phyloP scores from a whole-genome alignment of 805 yeast genomes.

The Ogataea methanolica region DNA sequence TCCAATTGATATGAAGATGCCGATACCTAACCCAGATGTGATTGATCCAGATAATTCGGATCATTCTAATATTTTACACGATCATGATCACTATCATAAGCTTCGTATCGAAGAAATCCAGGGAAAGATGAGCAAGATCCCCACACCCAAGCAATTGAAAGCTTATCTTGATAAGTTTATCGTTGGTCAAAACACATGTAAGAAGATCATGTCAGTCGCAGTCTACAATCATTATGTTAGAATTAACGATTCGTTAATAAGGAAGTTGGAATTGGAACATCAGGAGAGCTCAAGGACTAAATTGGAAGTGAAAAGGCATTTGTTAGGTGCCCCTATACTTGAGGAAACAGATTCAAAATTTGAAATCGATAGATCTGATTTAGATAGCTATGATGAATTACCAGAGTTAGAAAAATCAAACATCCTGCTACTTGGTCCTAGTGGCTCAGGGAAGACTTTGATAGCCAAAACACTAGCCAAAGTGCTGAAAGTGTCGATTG shows the following conservation, averaged over 20 bases:
- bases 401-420: slow-evolving; percentile 54
- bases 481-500: slow-evolving; percentile 49
- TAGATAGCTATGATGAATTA: slow-evolving; percentile 28
- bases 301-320: background rate
- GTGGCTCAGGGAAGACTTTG: slow-evolving; percentile 59
- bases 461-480: slow-evolving; percentile 52
- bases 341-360: slow-evolving; percentile 2
- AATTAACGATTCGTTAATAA: slow-evolving; percentile 32
- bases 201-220: slow-evolving; percentile 56
- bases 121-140: slow-evolving; percentile 25
- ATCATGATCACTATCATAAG: slow-evolving; percentile 2
- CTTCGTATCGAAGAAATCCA: slow-evolving; percentile 8
- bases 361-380: slow-evolving; percentile 14
- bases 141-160: slow-evolving; percentile 45
- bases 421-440: slow-evolving; percentile 52
- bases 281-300: slow-evolving; percentile 3
- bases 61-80: background rate
- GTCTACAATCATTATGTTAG: slow-evolving; percentile 55
- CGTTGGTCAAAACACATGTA: slow-evolving; percentile 52
- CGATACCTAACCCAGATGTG: background rate
- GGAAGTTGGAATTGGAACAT: slow-evolving; percentile 7
- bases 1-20: background rate
- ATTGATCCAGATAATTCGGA: background rate
- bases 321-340: slow-evolving; percentile 8
- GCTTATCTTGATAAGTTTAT: slow-evolving; percentile 45